Percentiles rank a stretch among this genome's conserved stretches.
phyloP scores from a whole-genome alignment of 2,329 filamentous ascomycete species.

The Neopestalotiopsis clavispora region DNA sequence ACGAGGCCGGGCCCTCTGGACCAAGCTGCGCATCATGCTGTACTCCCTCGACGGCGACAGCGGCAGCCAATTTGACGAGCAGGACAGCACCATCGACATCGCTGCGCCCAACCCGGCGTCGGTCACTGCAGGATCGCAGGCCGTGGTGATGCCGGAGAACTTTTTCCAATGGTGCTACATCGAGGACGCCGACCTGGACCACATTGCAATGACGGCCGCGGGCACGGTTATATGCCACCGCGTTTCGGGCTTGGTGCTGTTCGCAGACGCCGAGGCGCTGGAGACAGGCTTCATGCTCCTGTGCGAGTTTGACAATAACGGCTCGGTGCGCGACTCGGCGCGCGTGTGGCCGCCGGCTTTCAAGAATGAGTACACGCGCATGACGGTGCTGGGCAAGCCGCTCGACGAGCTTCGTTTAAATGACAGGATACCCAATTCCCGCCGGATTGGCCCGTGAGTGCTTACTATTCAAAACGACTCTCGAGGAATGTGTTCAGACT shows the following conservation, averaged over 20 bases:
- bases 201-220: background rate
- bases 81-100: background rate
- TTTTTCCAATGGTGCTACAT: background rate
- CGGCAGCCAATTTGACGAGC: background rate
- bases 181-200: background rate
- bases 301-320: background rate
- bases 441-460: background rate
- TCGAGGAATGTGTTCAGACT: background rate
- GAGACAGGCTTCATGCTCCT: background rate
- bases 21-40: background rate
- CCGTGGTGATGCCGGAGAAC: background rate
- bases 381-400: background rate
- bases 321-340: background rate
- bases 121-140: no score
- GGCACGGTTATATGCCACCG: background rate
- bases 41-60: background rate
- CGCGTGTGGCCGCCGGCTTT: background rate
- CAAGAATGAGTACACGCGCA: background rate
- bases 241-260: background rate
- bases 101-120: background rate
- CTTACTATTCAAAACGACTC: background rate
- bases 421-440: background rate
- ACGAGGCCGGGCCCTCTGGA: background rate
- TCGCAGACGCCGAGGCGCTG: background rate
- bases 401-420: background rate